Conservation (phyloP, 805 yeast species). For the Ogataea siamensis region DNA sequence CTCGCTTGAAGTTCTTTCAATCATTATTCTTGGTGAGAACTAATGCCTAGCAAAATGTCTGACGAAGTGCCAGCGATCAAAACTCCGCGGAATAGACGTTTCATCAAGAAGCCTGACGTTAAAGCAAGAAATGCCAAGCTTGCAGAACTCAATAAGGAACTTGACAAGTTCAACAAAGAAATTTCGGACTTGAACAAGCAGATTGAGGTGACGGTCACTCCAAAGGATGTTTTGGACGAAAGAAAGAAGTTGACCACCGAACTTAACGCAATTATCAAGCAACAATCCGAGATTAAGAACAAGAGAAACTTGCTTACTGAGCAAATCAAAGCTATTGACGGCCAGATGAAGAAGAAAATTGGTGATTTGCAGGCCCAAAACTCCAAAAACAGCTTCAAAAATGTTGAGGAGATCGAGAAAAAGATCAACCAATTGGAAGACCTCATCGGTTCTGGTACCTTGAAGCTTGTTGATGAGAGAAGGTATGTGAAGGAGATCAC, state of each 20-base stretch:
- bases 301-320: constrained; percentile 43
- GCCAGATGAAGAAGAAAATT: constrained; percentile 68
- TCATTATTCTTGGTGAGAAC: neutral
- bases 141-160: constrained; percentile 53
- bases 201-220: constrained; percentile 51
- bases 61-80: constrained; percentile 23
- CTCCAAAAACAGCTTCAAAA: constrained; percentile 67
- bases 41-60: constrained; percentile 17
- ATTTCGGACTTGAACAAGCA: constrained; percentile 52
- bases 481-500: constrained; percentile 81
- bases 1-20: too few species aligned
- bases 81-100: constrained; percentile 40
- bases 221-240: constrained; percentile 50
- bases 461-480: constrained; percentile 90
- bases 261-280: constrained; percentile 44
- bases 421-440: constrained; percentile 67
- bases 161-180: constrained; percentile 59
- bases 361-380: constrained; percentile 70
- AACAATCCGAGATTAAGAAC: constrained; percentile 34
- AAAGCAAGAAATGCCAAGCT: constrained; percentile 58
- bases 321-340: constrained; percentile 70
- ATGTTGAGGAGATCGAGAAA: constrained; percentile 64
- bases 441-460: constrained; percentile 70
- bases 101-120: constrained; percentile 74
- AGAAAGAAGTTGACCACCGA: constrained; percentile 46